Conservation (phyloP, 2,329 filamentous ascomycete species). For the Diaporthe citrichinensis region DNA sequence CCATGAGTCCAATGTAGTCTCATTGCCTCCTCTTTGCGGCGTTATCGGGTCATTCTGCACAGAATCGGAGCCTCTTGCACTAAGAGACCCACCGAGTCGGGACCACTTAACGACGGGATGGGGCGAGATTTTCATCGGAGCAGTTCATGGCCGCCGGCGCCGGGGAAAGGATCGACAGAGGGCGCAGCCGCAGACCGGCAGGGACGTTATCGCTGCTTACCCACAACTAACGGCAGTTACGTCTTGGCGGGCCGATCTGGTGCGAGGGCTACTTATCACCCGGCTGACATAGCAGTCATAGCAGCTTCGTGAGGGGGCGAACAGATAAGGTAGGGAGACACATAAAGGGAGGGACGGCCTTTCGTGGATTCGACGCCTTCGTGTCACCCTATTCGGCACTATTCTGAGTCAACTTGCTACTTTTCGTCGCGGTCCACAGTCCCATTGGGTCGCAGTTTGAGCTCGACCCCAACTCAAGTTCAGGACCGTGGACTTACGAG, state of each 20-base stretch:
- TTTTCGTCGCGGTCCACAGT: background rate
- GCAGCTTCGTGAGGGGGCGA: background rate
- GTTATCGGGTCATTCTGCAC: constrained; percentile 3
- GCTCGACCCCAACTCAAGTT: constrained; percentile 1
- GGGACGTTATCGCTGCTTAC: constrained; percentile 26
- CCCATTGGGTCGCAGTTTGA: constrained; percentile 9
- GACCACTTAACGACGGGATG: constrained; percentile 15
- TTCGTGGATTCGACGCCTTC: constrained; percentile 7
- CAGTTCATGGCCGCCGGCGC: constrained; percentile 24
- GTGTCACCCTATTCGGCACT: background rate
- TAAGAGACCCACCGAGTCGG: constrained; percentile 10
- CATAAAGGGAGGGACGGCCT: background rate
- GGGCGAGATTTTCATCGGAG: constrained; percentile 30
- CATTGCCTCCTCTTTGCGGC: background rate
- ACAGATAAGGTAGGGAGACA: constrained; percentile 5
- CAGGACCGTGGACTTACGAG: background rate
- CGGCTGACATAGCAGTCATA: constrained; percentile 1
- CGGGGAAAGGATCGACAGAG: constrained; percentile 23
- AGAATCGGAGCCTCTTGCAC: constrained; percentile 11
- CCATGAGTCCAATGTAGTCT: background rate
- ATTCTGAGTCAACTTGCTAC: background rate
- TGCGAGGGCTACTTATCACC: constrained; percentile 22
- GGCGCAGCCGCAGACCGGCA: constrained; percentile 16
- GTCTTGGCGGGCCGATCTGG: constrained; percentile 15
- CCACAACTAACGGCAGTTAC: constrained; percentile 22